Base-by-base conservation (phyloP, 805 yeast species). In the Wickerhamiella cacticola region DNA sequence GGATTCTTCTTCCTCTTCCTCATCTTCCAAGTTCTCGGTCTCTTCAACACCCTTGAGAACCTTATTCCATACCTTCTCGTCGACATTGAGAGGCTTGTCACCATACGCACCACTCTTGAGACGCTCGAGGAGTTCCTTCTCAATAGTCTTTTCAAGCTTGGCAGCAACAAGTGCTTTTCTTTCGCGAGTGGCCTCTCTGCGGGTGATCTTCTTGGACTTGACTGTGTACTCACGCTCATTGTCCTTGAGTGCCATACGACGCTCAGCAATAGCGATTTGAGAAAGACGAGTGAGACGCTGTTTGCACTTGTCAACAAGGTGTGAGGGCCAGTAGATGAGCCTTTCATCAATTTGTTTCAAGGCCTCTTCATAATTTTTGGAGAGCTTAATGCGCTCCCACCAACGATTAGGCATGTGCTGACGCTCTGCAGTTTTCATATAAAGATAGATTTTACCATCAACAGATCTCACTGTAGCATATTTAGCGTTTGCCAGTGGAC, bases 21-120 rank as follows among this genome's bases (percentile, higher is more conserved):
- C 74, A 22, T 63, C 67, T 25, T 75, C 78, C 49, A 74, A 73
- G 39, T 72, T 79, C 42, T 77, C 78, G 51, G 80, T 84, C 43
- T 76, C 79, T 53, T 82, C 89, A 57, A 80, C 82, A 49, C 80
- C 79, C 47, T 74, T 74, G 69, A 92, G 75, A 21, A 92, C 94
- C 69, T 80, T 84, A 74, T 82, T 81, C 98, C 98, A 92, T 51
- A 92, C 78, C 67, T 80, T 80, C 60, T 89, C 96, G 59, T 92
- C 97, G 31, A 92, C 97, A 60, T 92, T 92, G 62, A 92, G 72
- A 49, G 98, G 98, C 65, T 89, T 85, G 62, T 92, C 97, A 55
- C 98, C 98, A 63, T 92, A 92, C 2, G 97, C 97, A 52, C 98
- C 98, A 60, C 89, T 79, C 78, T 92, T 92, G 61, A 92, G 75